Conservation (phyloP, 768 basidiomycete species). For the Postia placenta region DNA sequence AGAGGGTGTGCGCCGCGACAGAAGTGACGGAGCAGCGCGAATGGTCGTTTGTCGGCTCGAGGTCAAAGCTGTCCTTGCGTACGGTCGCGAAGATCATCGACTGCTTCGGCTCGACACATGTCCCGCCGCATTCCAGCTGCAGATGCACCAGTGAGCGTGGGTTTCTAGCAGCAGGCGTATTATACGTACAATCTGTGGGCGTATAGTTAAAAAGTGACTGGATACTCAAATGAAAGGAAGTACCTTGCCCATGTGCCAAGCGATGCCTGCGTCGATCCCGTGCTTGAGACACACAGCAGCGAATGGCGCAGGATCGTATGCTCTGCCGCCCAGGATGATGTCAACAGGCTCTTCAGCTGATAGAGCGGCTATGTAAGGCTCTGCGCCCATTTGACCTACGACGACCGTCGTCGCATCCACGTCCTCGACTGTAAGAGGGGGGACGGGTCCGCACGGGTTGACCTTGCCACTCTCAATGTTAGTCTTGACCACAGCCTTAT, state of each 20-base stretch:
- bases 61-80: conserved; percentile 1
- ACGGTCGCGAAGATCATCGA: background rate
- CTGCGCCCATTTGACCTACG: conserved; percentile 1
- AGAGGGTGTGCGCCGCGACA: conserved; percentile 1
- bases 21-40: background rate
- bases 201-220: too few relatives aligned
- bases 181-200: background rate
- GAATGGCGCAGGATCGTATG: conserved; percentile 1
- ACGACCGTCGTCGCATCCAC: background rate
- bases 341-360: background rate
- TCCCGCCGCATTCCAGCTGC: background rate
- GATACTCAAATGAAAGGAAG: too few relatives aligned
- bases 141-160: background rate
- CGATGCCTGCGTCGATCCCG: background rate
- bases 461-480: background rate
- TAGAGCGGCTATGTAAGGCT: background rate
- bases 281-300: conserved; percentile 1
- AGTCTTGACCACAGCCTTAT: background rate
- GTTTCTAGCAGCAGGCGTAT: background rate
- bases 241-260: conserved; percentile 2
- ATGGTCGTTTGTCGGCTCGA: background rate
- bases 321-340: background rate
- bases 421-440: background rate
- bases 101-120: background rate
- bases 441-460: background rate